Conservation (phyloP, 2,329 filamentous ascomycete genomes). For the Alternaria consortialis region DNA sequence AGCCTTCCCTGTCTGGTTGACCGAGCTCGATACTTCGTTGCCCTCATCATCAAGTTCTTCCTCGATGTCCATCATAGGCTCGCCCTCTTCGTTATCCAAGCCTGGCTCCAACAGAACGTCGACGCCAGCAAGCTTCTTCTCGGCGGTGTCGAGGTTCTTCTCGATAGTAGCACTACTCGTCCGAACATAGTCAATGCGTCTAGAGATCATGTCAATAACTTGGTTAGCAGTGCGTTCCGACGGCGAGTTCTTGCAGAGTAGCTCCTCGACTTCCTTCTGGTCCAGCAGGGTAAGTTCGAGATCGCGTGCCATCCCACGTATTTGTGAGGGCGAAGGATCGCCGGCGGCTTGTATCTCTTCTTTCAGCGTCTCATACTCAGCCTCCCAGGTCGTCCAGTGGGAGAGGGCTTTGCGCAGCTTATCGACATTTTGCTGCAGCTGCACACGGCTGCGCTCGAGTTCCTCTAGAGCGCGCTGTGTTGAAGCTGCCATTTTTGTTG, state of each 20-base stretch:
- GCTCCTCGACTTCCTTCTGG: conserved; percentile 65
- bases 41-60: conserved; percentile 92
- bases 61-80: conserved; percentile 88
- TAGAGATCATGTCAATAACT: conserved; percentile 72
- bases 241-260: conserved; percentile 59
- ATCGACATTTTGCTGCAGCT: conserved; percentile 78
- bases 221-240: conserved; percentile 66
- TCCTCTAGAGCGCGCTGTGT: conserved; percentile 65
- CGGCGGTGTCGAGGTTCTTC: conserved; percentile 73
- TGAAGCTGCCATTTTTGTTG: conserved; percentile 35
- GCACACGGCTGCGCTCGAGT: conserved; percentile 77
- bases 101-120: conserved; percentile 67
- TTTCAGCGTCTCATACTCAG: conserved; percentile 88
- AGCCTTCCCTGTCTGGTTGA: conserved; percentile 68
- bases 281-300: conserved; percentile 72
- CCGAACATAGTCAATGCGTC: conserved; percentile 87
- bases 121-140: conserved; percentile 72
- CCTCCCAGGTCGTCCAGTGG: conserved; percentile 91
- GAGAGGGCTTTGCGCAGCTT: conserved; percentile 79
- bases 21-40: conserved; percentile 72
- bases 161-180: conserved; percentile 79
- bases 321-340: conserved; percentile 37
- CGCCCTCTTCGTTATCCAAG: conserved; percentile 70
- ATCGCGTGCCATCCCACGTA: conserved; percentile 61
- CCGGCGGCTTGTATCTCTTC: conserved; percentile 72